Percentiles rank a stretch among this genome's conserved stretches.
Evolutionary conservation across 2,329 filamentous ascomycete genomes (phyloP).

Genomic region (Aureobasidium sp.): DNA sequence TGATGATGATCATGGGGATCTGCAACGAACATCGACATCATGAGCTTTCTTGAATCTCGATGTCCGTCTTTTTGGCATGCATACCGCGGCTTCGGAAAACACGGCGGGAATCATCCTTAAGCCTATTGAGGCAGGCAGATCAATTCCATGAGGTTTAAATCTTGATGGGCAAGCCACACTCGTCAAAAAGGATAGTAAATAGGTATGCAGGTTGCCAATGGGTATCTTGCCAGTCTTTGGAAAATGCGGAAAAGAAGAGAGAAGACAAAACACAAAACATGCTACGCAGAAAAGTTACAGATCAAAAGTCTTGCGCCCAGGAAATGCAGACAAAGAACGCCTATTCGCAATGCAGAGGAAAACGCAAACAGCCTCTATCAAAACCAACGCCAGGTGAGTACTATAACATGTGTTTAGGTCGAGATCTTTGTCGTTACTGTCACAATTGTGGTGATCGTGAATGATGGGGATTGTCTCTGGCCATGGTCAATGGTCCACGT

Average conservation of each 20-base stretch:
- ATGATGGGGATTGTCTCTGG: constrained; percentile 5
- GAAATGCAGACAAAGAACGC: neutral
- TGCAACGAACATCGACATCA: constrained; percentile 2
- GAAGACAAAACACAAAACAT: neutral
- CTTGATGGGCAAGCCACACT: neutral
- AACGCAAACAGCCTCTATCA: neutral
- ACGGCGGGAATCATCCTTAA: neutral
- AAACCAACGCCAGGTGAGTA: neutral
- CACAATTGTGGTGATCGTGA: neutral
- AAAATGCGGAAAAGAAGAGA: neutral
- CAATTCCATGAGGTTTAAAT: neutral
- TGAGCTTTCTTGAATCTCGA: neutral
- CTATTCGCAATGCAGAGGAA: neutral
- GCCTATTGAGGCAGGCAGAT: neutral
- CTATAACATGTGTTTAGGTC: neutral
- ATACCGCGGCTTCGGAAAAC: neutral
- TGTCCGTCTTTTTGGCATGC: neutral
- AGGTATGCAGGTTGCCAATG: neutral
- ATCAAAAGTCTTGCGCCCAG: neutral
- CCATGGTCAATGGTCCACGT: constrained; percentile 17
- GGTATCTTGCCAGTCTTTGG: constrained; percentile 1
- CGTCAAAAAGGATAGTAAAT: neutral
- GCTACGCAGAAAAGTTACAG: neutral
- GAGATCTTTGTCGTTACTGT: neutral
- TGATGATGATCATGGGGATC: neutral